Evolutionary conservation across 1,139 yeast species (phyloP).

Genomic region (Keqinozyma sinolaborantium): DNA sequence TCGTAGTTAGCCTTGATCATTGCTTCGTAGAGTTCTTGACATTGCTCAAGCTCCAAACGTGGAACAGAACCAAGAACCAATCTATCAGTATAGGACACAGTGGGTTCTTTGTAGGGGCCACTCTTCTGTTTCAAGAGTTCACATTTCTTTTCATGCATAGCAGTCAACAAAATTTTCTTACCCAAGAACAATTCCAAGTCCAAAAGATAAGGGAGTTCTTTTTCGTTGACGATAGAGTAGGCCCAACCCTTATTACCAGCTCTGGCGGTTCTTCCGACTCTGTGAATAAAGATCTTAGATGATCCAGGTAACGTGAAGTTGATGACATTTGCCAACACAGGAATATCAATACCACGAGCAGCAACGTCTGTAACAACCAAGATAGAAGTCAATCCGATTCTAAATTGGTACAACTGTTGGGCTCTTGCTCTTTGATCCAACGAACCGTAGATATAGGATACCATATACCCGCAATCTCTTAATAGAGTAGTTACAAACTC

Average conservation of each 20-base stretch:
- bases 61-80: constrained; percentile 85
- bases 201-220: constrained; percentile 83
- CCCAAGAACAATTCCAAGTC: constrained; percentile 92
- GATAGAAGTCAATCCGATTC: constrained; percentile 76
- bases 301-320: constrained; percentile 89
- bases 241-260: constrained; percentile 99
- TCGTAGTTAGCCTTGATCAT: constrained; percentile 68
- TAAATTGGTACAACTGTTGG: constrained; percentile 79
- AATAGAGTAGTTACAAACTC: constrained; percentile 77
- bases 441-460: constrained; percentile 89
- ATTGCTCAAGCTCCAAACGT: constrained; percentile 62
- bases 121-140: constrained; percentile 46
- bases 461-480: constrained; percentile 77
- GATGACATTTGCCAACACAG: constrained; percentile 89
- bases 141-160: constrained; percentile 63
- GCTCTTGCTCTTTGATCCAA: constrained; percentile 94
- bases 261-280: constrained; percentile 99
- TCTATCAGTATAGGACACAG: constrained; percentile 68
- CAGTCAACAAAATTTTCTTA: constrained; percentile 66
- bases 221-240: constrained; percentile 79
- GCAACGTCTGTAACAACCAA: constrained; percentile 98
- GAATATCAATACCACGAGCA: constrained; percentile 99
- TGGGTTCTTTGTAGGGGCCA: constrained; percentile 46
- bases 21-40: constrained; percentile 69
- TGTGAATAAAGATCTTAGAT: constrained; percentile 89